Evolutionary conservation across 129 eudicot species (phyloP).

Genomic region (Chrysanthemum seticuspe): DNA sequence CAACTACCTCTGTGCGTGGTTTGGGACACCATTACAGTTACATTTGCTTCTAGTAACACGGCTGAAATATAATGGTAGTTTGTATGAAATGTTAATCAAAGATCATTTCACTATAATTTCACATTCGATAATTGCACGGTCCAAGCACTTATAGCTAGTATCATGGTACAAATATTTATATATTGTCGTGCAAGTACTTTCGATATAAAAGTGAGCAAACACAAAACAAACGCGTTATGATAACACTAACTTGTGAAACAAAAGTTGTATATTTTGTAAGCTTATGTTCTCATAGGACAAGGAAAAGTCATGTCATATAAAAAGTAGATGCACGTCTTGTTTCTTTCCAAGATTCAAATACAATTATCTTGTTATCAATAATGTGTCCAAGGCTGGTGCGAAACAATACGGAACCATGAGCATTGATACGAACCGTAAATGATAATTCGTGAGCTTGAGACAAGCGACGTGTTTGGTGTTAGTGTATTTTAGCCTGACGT

Average conservation of each 20-base stretch:
- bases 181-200: background rate
- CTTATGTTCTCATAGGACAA: background rate
- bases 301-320: background rate
- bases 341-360: background rate
- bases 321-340: slow-evolving; percentile 10
- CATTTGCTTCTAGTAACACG: no score
- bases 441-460: no score
- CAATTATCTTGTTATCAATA: background rate
- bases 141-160: background rate
- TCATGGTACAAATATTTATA: background rate
- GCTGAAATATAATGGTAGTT: no score
- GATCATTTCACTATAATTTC: background rate
- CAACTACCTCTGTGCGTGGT: no score
- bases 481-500: no score
- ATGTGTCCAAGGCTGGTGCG: no score
- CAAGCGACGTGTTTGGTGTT: no score
- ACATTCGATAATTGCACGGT: background rate
- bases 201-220: background rate
- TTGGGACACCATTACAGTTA: no score
- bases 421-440: no score
- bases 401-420: no score
- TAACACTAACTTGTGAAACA: background rate
- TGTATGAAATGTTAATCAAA: no score
- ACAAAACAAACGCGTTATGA: background rate
- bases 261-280: background rate